Percentiles rank a stretch among this genome's conserved stretches.
These are phyloP conservation scores for Oxytropis ochrocephala DNA, from an alignment of 306 rosid species.

Conservation along the genomic window DNA sequence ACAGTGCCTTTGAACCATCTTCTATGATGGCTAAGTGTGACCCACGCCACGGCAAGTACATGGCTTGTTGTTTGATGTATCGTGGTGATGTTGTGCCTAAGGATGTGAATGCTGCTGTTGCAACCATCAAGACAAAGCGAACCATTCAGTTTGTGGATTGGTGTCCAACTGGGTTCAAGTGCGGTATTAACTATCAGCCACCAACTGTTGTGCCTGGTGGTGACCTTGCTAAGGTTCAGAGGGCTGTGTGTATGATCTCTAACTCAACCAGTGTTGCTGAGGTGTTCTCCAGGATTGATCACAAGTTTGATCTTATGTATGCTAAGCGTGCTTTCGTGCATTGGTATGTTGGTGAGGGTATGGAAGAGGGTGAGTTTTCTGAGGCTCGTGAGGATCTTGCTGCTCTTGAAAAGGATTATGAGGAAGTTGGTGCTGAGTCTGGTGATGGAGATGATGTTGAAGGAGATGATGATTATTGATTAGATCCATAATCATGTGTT, in stretches of 20 bases:
- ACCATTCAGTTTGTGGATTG: slow-evolving; percentile 86
- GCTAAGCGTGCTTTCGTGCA: slow-evolving; percentile 95
- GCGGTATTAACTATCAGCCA: slow-evolving; percentile 88
- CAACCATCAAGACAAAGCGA: slow-evolving; percentile 80
- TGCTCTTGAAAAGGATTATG: slow-evolving; percentile 89
- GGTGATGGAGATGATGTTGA: slow-evolving; percentile 74
- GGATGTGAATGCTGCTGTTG: slow-evolving; percentile 88
- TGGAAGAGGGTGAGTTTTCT: slow-evolving; percentile 95
- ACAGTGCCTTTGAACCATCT: slow-evolving; percentile 75
- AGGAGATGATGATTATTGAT: slow-evolving; percentile 58
- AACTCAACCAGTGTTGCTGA: slow-evolving; percentile 90
- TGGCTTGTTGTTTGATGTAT: slow-evolving; percentile 95
- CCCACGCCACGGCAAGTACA: slow-evolving; percentile 83
- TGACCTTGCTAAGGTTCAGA: slow-evolving; percentile 84
- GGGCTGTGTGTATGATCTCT: slow-evolving; percentile 93
- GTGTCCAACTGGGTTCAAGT: slow-evolving; percentile 92
- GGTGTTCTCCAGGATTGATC: slow-evolving; percentile 81
- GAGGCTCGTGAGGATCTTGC: slow-evolving; percentile 97
- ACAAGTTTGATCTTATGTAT: slow-evolving; percentile 83
- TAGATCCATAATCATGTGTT: not conserved
- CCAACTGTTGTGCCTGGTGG: slow-evolving; percentile 87
- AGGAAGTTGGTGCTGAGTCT: slow-evolving; percentile 80
- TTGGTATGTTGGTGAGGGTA: slow-evolving; percentile 94
- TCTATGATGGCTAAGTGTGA: slow-evolving; percentile 94
- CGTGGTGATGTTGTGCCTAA: slow-evolving; percentile 85